These are phyloP conservation scores for Arabidopsis thaliana DNA, from an alignment of 345 rosid species.

Conservation along the genomic window TAIR10.1 NC_003076.8:15556001-15556500, in stretches of 20 bases:
- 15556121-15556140: background rate
- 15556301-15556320: background rate
- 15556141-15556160: slow-evolving; percentile 1
- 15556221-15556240: background rate
- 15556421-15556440: background rate
- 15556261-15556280: slow-evolving; percentile 7
- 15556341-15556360: background rate
- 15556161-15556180: background rate
- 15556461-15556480: background rate
- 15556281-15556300: background rate
- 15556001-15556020: background rate
- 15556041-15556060: background rate
- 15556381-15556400: background rate
- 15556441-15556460: background rate
- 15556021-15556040: background rate
- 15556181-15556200: background rate
- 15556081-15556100: background rate
- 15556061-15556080: background rate
- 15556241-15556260: background rate
- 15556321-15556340: background rate
- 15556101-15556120: background rate
- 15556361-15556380: background rate
- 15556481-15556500: background rate
- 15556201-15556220: background rate
- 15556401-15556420: background rate